phyloP scores from a whole-genome alignment of 2,329 filamentous ascomycete species.

The Xylaria sp. region DNA sequence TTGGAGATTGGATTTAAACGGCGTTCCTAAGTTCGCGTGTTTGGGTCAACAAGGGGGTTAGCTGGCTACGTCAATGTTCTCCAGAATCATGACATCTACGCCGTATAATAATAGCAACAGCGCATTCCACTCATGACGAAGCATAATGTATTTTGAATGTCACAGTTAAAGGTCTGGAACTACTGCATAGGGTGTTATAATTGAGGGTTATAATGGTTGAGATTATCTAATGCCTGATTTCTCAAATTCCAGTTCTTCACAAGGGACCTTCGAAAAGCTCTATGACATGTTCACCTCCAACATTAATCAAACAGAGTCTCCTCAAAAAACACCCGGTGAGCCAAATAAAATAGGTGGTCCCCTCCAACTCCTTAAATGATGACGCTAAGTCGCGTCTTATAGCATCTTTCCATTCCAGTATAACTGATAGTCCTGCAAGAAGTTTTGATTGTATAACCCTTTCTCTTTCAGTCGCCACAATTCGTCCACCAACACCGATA shows the following conservation, averaged over 20 bases:
- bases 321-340: not conserved
- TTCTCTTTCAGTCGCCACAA: not conserved
- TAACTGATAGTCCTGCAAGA: not conserved
- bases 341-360: not conserved
- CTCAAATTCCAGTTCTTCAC: not conserved
- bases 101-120: not conserved
- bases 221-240: not conserved
- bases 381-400: not conserved
- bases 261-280: not conserved
- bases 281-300: not conserved
- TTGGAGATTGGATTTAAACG: conserved; percentile 71
- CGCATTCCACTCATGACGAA: not conserved
- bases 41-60: not conserved
- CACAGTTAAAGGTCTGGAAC: not conserved
- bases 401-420: not conserved
- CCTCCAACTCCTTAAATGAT: not conserved
- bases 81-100: not conserved
- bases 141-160: not conserved
- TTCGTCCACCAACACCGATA: not conserved
- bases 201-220: not conserved
- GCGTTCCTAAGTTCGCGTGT: conserved; percentile 45
- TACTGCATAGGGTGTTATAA: not conserved
- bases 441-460: not conserved
- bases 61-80: not conserved
- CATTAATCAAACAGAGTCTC: not conserved